Percentiles rank a stretch among this genome's conserved stretches.
Evolutionary conservation across 1,139 yeast species (phyloP).

Genomic region (Suhomyces guaymorum): DNA sequence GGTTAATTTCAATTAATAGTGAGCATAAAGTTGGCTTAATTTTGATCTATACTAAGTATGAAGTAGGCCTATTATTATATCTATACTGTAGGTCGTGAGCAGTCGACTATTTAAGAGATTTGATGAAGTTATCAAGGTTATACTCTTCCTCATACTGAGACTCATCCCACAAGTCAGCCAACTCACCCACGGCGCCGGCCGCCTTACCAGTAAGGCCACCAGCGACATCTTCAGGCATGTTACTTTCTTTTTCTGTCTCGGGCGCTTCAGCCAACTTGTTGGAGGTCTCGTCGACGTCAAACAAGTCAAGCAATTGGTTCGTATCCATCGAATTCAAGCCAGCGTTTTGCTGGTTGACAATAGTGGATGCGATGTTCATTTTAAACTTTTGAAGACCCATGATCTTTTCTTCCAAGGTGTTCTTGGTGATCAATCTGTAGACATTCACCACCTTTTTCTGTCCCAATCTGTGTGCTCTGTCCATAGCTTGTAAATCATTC

Average conservation of each 20-base stretch:
- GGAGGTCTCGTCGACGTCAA: conserved; percentile 68
- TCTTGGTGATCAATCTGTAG: conserved; percentile 85
- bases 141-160: conserved; percentile 95
- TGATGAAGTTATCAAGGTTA: conserved; percentile 88
- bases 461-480: conserved; percentile 96
- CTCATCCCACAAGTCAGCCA: conserved; percentile 97
- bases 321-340: conserved; percentile 97
- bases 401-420: conserved; percentile 93
- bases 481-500: conserved; percentile 99
- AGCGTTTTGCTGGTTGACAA: conserved; percentile 94
- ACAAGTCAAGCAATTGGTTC: conserved; percentile 86
- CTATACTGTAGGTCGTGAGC: too few species aligned
- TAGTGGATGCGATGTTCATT: conserved; percentile 94
- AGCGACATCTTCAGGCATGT: conserved; percentile 54
- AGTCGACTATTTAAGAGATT: conserved; percentile 59
- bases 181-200: conserved; percentile 77
- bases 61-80: too few species aligned
- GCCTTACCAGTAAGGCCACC: conserved; percentile 65
- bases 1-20: too few species aligned
- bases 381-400: conserved; percentile 98
- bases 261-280: conserved; percentile 34
- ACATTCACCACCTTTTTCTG: conserved; percentile 97
- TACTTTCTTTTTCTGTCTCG: conserved; percentile 34
- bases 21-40: too few species aligned
- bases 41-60: too few species aligned